phyloP scores from a whole-genome alignment of 1,284 basidiomycete genomes.

The Fomes fomentarius region DNA sequence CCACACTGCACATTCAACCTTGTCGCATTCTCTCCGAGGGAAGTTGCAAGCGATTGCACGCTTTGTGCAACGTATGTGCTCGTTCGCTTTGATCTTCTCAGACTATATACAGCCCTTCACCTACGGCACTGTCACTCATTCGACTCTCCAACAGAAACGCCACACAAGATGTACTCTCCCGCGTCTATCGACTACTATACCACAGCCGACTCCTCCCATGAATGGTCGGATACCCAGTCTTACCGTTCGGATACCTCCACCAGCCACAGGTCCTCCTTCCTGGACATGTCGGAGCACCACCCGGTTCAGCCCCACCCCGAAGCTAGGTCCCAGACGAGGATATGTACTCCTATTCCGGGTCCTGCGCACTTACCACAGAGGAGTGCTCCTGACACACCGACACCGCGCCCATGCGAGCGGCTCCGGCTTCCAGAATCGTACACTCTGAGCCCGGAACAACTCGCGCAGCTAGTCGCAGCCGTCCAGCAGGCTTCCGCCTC shows the following conservation, averaged over 20 bases:
- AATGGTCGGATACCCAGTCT: neutral
- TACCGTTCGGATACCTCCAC: neutral
- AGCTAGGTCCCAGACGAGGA: neutral
- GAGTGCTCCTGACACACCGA: neutral
- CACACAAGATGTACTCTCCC: neutral
- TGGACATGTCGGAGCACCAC: neutral
- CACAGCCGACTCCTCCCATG: neutral
- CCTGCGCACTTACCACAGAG: neutral
- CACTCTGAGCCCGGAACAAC: conserved; percentile 9
- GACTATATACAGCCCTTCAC: neutral
- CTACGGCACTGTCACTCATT: neutral
- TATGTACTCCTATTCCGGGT: neutral
- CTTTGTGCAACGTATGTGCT: neutral
- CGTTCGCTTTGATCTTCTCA: neutral
- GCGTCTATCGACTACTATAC: neutral
- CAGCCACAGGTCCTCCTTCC: neutral
- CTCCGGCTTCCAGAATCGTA: neutral
- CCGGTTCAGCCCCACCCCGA: neutral
- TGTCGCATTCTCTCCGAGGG: too few species aligned
- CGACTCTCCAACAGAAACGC: too few species aligned
- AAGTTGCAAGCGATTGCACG: too few species aligned
- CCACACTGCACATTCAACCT: too few species aligned
- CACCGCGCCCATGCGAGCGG: neutral
- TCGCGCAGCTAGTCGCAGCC: conserved; percentile 6
- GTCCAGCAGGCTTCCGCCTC: conserved; percentile 1